Conservation (phyloP, 192 early-diverging fungal genomes). For the Backusella tarrabulga region DNA sequence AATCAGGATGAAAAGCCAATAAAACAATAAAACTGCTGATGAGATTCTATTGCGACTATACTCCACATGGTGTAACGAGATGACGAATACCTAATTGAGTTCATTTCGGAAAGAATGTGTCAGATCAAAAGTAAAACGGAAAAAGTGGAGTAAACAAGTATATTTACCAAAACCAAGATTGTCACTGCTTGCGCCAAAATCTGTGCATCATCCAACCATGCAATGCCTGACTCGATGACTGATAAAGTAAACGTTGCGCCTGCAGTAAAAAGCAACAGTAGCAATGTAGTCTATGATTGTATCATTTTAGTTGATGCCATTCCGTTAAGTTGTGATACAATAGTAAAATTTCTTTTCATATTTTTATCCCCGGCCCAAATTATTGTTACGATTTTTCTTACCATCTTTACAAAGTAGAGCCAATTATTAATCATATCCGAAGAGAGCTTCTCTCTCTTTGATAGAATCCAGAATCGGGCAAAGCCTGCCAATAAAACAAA, state of each 20-base stretch:
- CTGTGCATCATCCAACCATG: not conserved
- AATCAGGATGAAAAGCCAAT: conserved; percentile 52
- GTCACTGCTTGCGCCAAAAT: not conserved
- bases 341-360: not conserved
- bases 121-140: not conserved
- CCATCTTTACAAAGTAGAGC: conserved; percentile 38
- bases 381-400: not conserved
- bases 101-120: not conserved
- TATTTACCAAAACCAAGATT: conserved; percentile 11
- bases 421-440: conserved; percentile 32
- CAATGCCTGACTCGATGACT: not conserved
- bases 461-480: conserved; percentile 35
- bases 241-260: not conserved
- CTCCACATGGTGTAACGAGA: conserved; percentile 31
- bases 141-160: not conserved
- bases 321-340: not conserved
- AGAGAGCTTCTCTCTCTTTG: conserved; percentile 27
- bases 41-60: conserved; percentile 40
- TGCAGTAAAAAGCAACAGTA: not conserved
- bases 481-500: conserved; percentile 39
- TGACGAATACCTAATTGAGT: conserved; percentile 16
- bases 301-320: not conserved
- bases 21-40: conserved; percentile 59
- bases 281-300: not conserved
- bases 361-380: not conserved